A percentile compares a stretch with the other conserved stretches of the same genome.
phyloP scores from a whole-genome alignment of 2,329 filamentous ascomycete species.

The Chrysoporthe austroafricana region DNA sequence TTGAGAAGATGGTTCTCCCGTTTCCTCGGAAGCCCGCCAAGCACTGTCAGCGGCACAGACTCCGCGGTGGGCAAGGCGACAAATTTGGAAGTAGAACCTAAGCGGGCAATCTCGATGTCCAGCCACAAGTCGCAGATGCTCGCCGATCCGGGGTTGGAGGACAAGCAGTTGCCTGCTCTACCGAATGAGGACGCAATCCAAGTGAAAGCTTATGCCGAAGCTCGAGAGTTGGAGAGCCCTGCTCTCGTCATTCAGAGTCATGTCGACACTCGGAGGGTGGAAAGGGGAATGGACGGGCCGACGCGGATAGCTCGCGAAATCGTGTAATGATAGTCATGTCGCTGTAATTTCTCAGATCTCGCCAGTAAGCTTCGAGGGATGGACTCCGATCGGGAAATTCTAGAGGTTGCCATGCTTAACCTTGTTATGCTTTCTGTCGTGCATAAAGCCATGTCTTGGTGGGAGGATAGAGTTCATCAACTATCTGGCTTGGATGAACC shows the following conservation, averaged over 20 bases:
- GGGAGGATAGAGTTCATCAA: no score
- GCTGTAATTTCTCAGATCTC: no score
- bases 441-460: no score
- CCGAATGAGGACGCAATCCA: background rate
- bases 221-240: background rate
- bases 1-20: slow-evolving; percentile 22
- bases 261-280: background rate
- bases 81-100: background rate
- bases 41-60: background rate
- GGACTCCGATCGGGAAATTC: no score
- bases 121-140: background rate
- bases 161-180: background rate
- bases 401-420: no score
- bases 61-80: background rate
- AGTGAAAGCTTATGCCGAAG: background rate
- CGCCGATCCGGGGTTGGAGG: no score
- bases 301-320: background rate
- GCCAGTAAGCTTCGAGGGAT: no score
- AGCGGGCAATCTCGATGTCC: background rate
- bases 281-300: background rate
- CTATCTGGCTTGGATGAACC: no score
- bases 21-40: slow-evolving; percentile 5
- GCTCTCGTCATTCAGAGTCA: background rate
- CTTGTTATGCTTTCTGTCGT: no score
- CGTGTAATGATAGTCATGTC: background rate